Evolutionary conservation across 1,284 basidiomycete species (phyloP).

Genomic region (Papiliotrema fonsecae): DNA sequence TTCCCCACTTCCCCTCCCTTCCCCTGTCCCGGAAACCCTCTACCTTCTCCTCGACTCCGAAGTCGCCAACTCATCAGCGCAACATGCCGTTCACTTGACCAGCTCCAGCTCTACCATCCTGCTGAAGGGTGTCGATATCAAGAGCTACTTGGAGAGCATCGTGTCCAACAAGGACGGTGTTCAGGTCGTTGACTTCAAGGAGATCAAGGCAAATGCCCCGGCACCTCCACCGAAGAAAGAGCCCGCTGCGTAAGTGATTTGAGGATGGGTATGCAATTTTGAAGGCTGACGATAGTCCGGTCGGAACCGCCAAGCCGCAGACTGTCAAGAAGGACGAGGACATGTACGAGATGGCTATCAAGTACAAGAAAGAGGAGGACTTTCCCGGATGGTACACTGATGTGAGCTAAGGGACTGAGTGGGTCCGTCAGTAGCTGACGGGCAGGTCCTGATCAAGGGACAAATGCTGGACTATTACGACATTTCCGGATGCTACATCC

Average conservation of each 20-base stretch:
- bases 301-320: conserved; percentile 10
- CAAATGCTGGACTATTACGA: conserved; percentile 99
- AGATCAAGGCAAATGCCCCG: conserved; percentile 53
- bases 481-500: conserved; percentile 97
- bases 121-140: conserved; percentile 69
- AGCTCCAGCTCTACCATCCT: conserved; percentile 68
- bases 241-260: conserved; percentile 46
- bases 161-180: conserved; percentile 26
- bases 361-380: conserved; percentile 90
- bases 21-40: conserved; percentile 68
- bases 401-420: conserved; percentile 50
- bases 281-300: conserved; percentile 2
- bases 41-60: conserved; percentile 71
- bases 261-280: not conserved
- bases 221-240: conserved; percentile 45
- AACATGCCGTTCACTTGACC: conserved; percentile 70
- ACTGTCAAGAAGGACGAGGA: conserved; percentile 68
- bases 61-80: conserved; percentile 56
- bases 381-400: conserved; percentile 93
- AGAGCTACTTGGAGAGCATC: conserved; percentile 65
- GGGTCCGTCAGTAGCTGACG: conserved; percentile 2
- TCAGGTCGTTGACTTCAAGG: conserved; percentile 63
- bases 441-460: conserved; percentile 89
- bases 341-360: conserved; percentile 83
- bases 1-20: conserved; percentile 68